These are phyloP conservation scores for Pestalotiopsis sp. DNA, from an alignment of 2,329 filamentous ascomycete species.

Conservation along the genomic window DNA sequence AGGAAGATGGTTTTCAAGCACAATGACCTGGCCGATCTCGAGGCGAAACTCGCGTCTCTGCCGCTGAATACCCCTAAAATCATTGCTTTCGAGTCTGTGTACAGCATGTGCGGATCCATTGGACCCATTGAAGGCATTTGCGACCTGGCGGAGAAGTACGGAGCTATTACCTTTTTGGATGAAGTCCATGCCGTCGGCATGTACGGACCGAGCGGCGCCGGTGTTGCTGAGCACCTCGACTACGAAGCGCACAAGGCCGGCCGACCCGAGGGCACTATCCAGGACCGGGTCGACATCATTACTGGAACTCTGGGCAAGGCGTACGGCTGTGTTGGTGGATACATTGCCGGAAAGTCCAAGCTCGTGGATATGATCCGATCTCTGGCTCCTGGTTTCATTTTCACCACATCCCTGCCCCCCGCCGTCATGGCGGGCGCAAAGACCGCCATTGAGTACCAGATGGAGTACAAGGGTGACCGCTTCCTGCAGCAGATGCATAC, in stretches of 20 bases:
- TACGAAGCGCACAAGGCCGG: constrained; percentile 83
- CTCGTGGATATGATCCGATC: constrained; percentile 93
- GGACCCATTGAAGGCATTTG: constrained; percentile 96
- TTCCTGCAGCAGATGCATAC: constrained; percentile 95
- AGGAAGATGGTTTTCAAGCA: constrained; percentile 99
- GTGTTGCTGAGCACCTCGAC: constrained; percentile 96
- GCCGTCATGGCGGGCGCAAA: constrained; percentile 95
- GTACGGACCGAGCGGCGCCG: constrained; percentile 95
- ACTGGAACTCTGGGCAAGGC: constrained; percentile 97
- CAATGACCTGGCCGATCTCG: constrained; percentile 91
- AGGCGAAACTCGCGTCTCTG: constrained; percentile 87
- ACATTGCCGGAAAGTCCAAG: constrained; percentile 87
- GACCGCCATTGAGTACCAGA: constrained; percentile 92
- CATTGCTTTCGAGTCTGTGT: constrained; percentile 97
- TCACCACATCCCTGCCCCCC: constrained; percentile 94
- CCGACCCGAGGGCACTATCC: constrained; percentile 77
- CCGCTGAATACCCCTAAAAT: constrained; percentile 90
- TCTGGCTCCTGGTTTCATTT: constrained; percentile 96
- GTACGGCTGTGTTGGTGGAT: constrained; percentile 96
- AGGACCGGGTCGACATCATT: constrained; percentile 97
- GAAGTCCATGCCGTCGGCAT: constrained; percentile 99
- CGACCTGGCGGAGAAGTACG: constrained; percentile 95
- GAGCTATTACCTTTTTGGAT: constrained; percentile 94
- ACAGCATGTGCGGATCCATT: constrained; percentile 98
- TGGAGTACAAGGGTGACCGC: constrained; percentile 81